Base-by-base conservation (phyloP, 257 asterid genomes). In the Nicotiana attenuata region DNA sequence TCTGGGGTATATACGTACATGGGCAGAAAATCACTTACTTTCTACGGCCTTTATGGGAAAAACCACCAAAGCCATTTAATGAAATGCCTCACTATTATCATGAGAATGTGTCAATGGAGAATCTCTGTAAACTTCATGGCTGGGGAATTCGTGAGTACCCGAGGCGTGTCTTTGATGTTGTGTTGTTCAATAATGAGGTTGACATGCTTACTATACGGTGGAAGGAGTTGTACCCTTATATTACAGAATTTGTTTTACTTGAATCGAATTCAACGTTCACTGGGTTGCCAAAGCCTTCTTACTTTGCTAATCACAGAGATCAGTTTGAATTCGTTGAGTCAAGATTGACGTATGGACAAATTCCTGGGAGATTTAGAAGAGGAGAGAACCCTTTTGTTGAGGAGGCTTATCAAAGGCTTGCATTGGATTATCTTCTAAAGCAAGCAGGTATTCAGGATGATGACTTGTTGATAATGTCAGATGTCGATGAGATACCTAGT, bases 181-280 rank as follows among this genome's bases (percentile, higher is more conserved):
- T 93, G 17, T 53, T 93, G 85, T 93, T 93, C 89, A 93, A 91
- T 86, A 93, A 93, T 5, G 97, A 93, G 89, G 78, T 92, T 9
- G 97, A 93, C 84, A 80, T 93, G 56, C 97, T 93, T 65, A 90
- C 91, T 63, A 50, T 93, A 68, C 87, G 97, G 24, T 93, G 97
- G 97, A 93, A 92, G 19, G 97, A 93, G 88, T 55, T 93, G 55
- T 84, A 91, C 85, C 97, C 97, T 17, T 93, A 89, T 9, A 91
- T 93, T 50, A 88, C 92, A 3, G 95, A 92, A 63, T 92, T 93
- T 66, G 93, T 93, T 38, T 84, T 93, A 41, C 91, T 93, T 3
- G 97, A 93, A 90, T 93, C 97, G 0, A 93, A 93, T 71, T 93
- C 97, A 33, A 93, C 97, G 0, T 92, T 92, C 85, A 92, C 97